Percentiles rank a stretch among this genome's conserved stretches.
phyloP scores from a whole-genome alignment of 768 basidiomycete species.

The Suillus subalutaceus region DNA sequence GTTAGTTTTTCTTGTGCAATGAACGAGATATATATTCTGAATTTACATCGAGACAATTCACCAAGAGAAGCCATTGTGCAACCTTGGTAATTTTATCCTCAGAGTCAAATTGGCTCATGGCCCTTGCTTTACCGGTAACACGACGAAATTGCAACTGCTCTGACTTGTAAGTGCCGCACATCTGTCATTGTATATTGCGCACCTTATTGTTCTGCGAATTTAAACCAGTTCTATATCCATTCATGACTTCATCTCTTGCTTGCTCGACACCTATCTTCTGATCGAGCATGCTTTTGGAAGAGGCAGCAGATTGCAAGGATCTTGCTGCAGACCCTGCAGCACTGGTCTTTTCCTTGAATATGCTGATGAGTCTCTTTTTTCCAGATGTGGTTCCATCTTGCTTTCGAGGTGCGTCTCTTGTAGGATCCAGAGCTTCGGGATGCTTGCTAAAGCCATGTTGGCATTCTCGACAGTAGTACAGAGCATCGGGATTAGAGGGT shows the following conservation, averaged over 20 bases:
- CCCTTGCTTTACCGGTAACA: not conserved
- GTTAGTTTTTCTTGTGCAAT: not conserved
- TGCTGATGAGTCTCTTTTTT: not conserved
- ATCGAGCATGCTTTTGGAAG: not conserved
- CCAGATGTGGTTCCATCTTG: not conserved
- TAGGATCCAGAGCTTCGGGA: not conserved
- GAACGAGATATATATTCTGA: not conserved
- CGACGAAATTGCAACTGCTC: not conserved
- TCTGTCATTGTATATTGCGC: not conserved
- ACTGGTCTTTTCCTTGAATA: not conserved
- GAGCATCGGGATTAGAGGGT: conserved; percentile 1
- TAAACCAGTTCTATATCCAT: not conserved
- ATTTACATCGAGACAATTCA: not conserved
- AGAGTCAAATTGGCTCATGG: not conserved
- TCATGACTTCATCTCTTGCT: not conserved
- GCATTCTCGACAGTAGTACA: conserved; percentile 7
- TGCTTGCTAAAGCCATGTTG: conserved; percentile 12
- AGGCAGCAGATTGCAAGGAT: not conserved
- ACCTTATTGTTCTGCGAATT: not conserved
- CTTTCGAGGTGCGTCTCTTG: not conserved
- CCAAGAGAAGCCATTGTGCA: not conserved
- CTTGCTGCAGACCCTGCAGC: not conserved
- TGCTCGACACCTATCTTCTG: not conserved
- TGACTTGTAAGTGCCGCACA: not conserved
- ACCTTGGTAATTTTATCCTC: not conserved